A percentile compares a stretch with the other conserved stretches of the same genome.
phyloP scores from a whole-genome alignment of 129 eudicot genomes.

The Saussurea involucrata region DNA sequence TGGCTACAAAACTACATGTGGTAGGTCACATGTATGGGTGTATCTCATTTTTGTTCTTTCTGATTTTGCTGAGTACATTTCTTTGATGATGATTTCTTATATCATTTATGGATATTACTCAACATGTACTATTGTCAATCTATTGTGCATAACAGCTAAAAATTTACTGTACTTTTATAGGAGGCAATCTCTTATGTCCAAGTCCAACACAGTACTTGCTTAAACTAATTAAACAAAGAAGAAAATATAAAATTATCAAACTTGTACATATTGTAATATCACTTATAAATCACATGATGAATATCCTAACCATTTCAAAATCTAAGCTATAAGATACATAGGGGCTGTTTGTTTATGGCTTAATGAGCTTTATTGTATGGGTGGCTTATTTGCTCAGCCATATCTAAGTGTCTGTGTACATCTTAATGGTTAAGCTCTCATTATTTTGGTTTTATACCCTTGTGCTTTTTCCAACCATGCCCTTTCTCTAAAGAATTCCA shows the following conservation, averaged over 20 bases:
- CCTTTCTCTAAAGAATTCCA: neutral
- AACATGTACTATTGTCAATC: neutral
- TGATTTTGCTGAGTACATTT: neutral
- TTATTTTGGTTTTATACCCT: neutral
- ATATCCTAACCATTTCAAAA: neutral
- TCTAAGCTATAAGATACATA: neutral
- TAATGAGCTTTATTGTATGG: neutral
- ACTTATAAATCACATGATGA: neutral
- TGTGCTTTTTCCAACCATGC: neutral
- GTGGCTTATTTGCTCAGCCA: neutral
- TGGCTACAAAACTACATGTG: constrained; percentile 98
- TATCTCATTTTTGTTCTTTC: neutral
- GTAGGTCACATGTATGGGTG: constrained; percentile 36
- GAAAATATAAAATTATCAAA: neutral
- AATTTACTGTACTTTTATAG: neutral
- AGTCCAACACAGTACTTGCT: neutral
- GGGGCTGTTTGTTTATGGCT: neutral
- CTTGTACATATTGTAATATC: neutral
- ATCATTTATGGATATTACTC: neutral
- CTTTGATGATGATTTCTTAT: neutral
- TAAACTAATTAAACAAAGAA: neutral
- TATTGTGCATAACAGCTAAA: neutral
- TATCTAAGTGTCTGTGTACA: neutral
- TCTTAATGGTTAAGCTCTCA: neutral
- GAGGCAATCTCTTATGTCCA: neutral